These are phyloP conservation scores for Neurospora sp. DNA, from an alignment of 495 filamentous ascomycete species.

Conservation along the genomic window DNA sequence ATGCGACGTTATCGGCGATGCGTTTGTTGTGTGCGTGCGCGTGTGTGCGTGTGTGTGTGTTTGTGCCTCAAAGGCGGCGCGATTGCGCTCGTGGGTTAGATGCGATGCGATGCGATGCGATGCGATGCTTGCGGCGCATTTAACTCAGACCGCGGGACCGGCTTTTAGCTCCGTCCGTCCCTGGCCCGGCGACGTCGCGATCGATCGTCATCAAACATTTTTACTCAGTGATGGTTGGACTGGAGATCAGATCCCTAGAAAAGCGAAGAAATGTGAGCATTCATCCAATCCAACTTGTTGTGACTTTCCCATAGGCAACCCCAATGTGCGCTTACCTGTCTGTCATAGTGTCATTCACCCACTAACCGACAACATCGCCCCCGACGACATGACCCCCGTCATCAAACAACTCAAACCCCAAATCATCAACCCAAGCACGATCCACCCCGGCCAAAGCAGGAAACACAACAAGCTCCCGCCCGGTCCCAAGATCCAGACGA, in stretches of 20 bases:
- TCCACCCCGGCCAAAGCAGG: constrained; percentile 41
- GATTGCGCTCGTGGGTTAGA: not conserved
- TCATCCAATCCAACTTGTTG: too few species aligned
- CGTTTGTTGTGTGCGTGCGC: not conserved
- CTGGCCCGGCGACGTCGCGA: not conserved
- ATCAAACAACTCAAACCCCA: constrained; percentile 4
- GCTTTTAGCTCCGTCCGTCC: not conserved
- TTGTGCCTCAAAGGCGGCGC: not conserved
- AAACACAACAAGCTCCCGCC: constrained; percentile 26
- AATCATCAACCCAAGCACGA: constrained; percentile 16
- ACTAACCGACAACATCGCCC: not conserved
- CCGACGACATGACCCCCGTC: not conserved
- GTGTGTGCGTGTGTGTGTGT: not conserved
- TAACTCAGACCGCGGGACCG: not conserved
- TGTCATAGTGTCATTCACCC: not conserved
- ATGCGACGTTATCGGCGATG: not conserved
- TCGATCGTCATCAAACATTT: not conserved
- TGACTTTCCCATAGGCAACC: too few species aligned
- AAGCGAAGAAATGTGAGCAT: too few species aligned
- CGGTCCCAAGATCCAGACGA: constrained; percentile 30
- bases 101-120: not conserved
- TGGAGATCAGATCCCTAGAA: too few species aligned
- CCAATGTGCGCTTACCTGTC: too few species aligned
- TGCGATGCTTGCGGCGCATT: not conserved
- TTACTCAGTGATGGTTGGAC: too few species aligned